A percentile compares a stretch with the other conserved stretches of the same genome.
Evolutionary conservation across 2,329 filamentous ascomycete species (phyloP).

Genomic region (Fusarium lyarnte): DNA sequence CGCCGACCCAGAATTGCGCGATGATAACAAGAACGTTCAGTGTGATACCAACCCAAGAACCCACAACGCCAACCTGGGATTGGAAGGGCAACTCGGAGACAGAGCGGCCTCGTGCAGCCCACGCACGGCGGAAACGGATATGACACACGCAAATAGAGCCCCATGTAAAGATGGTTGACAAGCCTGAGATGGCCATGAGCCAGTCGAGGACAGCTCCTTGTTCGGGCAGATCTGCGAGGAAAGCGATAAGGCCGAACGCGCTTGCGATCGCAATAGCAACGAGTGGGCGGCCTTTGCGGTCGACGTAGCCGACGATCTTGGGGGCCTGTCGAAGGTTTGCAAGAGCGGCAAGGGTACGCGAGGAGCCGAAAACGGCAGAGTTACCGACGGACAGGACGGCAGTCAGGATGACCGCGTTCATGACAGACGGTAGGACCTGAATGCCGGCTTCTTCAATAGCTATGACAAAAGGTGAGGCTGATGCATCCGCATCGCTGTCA

Average conservation of each 20-base stretch:
- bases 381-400: slow-evolving; percentile 92
- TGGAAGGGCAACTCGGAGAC: slow-evolving; percentile 82
- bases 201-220: slow-evolving; percentile 76
- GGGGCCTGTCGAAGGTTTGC: slow-evolving; percentile 90
- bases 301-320: slow-evolving; percentile 79
- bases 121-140: slow-evolving; percentile 89
- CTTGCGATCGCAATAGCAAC: slow-evolving; percentile 76
- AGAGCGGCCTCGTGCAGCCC: slow-evolving; percentile 74
- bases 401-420: slow-evolving; percentile 95
- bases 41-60: slow-evolving; percentile 81
- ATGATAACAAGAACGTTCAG: slow-evolving; percentile 81
- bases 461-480: slow-evolving; percentile 91
- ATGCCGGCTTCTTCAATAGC: slow-evolving; percentile 89
- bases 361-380: slow-evolving; percentile 90
- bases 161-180: slow-evolving; percentile 83
- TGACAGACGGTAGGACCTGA: slow-evolving; percentile 80
- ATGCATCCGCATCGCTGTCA: slow-evolving; percentile 68
- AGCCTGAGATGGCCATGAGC: slow-evolving; percentile 79
- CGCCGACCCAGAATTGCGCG: slow-evolving; percentile 89
- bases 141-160: slow-evolving; percentile 87
- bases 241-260: slow-evolving; percentile 76
- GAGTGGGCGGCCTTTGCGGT: slow-evolving; percentile 82
- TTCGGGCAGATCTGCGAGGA: slow-evolving; percentile 72
- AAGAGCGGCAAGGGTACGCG: slow-evolving; percentile 86
- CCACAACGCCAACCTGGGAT: slow-evolving; percentile 80